Base-by-base conservation (phyloP, 1,284 basidiomycete species). In the Marasmius fiardii region DNA sequence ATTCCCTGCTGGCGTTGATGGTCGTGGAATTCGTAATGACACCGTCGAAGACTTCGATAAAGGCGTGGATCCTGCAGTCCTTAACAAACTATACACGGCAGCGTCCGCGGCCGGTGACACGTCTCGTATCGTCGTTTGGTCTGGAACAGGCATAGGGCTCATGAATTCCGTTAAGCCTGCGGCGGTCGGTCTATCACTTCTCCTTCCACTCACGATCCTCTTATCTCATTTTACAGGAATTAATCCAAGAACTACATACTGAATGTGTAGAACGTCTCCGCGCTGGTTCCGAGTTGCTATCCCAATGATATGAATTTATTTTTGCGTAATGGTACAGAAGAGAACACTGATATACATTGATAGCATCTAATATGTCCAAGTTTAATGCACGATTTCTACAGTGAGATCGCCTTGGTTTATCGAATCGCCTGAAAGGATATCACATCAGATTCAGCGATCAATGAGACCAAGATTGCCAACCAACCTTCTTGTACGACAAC, bases 351-450 rank as follows among this genome's bases (percentile, higher is more conserved):
- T 33, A 18, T 31, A 24, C 24, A 31, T 54, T 34, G 28, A 31
- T 26, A 24, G 28, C 21, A 6, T 24, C 20, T 33, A n/a, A n/a
- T n/a, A n/a, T n/a, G n/a, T n/a, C n/a, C n/a, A n/a, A n/a, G n/a
- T 11, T 71, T 63, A 91, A 67, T 91, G 90, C 54, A 86, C 82
- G 67, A 95, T 92, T 71, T 94, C 93, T 61, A 89, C 86, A 39
- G 88, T 83, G 65, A 95, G 77, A 72, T 95, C 93, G 54, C 92
- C 92, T 69, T 93, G 89, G 70, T 87, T 88, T 74, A 95, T 88
- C 20, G 92, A 93, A 70, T 93, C 92, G 64, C 92, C 88, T 91
- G 63, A 48, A 55, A 58, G 58, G 57, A 59, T 52, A 43, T 18
- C 24, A 37, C 14, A 16, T 39, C 45, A 33, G 45, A 45, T 20